phyloP scores from a whole-genome alignment of 345 rosid genomes.

The Sonneratia alba region DNA sequence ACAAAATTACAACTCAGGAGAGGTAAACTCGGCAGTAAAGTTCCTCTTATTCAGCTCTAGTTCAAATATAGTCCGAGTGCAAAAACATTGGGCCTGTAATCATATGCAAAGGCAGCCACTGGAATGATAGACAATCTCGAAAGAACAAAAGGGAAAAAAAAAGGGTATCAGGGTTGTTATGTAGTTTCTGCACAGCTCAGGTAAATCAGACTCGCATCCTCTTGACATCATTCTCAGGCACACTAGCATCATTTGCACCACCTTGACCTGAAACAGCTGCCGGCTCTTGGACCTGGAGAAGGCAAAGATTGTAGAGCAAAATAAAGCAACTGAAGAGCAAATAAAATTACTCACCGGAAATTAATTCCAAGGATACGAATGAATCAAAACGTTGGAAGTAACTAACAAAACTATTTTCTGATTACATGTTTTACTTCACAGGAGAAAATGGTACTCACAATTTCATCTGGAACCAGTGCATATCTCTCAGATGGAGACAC shows the following conservation, averaged over 20 bases:
- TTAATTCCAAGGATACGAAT: too few relatives aligned
- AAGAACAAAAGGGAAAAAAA: not conserved
- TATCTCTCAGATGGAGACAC: constrained; percentile 82
- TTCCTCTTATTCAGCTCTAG: not conserved
- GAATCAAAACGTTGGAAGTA: not conserved
- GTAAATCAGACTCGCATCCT: constrained; percentile 8
- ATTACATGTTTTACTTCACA: not conserved
- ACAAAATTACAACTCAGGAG: not conserved
- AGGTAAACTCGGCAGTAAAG: not conserved
- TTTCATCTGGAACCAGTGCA: constrained; percentile 88
- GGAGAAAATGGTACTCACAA: constrained; percentile 31
- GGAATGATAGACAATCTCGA: too few relatives aligned
- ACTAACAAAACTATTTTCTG: not conserved
- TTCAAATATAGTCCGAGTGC: not conserved
- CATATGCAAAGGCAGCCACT: too few relatives aligned
- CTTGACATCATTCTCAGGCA: constrained; percentile 5
- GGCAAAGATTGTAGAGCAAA: not conserved
- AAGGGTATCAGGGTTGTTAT: not conserved
- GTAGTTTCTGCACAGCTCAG: not conserved
- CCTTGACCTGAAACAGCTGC: not conserved
- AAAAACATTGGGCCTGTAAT: too few relatives aligned
- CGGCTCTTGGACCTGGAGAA: not conserved
- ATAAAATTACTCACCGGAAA: too few relatives aligned
- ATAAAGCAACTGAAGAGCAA: not conserved
- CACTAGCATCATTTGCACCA: constrained; percentile 1